phyloP scores from a whole-genome alignment of 129 eudicot species.

The Deinandra increscens region DNA sequence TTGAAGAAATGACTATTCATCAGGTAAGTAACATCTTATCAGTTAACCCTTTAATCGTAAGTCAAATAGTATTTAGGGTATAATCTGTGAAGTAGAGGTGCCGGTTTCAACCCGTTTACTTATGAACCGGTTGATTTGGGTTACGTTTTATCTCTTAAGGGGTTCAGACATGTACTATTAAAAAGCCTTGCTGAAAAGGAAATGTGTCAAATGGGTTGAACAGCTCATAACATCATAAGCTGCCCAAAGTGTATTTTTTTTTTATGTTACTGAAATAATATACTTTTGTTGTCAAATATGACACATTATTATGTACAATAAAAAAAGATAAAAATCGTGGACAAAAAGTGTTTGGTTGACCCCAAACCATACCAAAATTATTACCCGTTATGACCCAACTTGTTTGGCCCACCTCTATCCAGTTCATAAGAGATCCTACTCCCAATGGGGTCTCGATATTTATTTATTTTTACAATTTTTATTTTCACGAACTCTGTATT shows the following conservation, averaged over 20 bases:
- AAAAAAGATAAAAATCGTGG: background rate
- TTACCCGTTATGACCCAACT: background rate
- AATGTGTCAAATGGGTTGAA: slow-evolving; percentile 2
- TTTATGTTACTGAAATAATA: background rate
- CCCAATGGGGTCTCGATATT: background rate
- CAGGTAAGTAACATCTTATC: slow-evolving; percentile 47
- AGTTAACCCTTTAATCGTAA: background rate
- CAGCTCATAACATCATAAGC: background rate
- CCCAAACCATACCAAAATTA: background rate
- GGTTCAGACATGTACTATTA: background rate
- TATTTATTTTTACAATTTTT: background rate
- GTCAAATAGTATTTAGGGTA: slow-evolving; percentile 1
- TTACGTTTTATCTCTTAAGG: background rate
- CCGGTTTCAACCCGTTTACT: background rate
- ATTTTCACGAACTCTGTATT: background rate
- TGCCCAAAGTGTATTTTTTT: background rate
- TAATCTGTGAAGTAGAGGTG: background rate
- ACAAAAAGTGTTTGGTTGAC: background rate
- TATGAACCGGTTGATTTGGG: background rate
- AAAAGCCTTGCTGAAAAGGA: background rate
- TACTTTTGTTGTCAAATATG: background rate
- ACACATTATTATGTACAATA: background rate
- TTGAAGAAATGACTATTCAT: slow-evolving; percentile 83
- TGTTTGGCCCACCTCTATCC: slow-evolving; percentile 1
- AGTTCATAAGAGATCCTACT: background rate